Conservation (phyloP, 192 early-diverging fungal species). For the Backusella circina region DNA sequence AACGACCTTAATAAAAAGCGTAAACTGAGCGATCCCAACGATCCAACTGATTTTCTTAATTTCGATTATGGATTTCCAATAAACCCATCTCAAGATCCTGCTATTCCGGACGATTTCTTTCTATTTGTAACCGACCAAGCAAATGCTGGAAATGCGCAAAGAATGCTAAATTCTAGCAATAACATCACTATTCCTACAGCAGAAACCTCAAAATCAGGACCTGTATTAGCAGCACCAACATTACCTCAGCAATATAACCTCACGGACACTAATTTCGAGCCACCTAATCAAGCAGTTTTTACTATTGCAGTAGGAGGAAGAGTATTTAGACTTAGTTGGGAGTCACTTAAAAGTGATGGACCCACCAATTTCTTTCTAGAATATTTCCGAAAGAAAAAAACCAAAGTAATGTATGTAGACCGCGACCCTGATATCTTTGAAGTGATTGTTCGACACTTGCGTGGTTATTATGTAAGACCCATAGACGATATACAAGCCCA, state of each 20-base stretch:
- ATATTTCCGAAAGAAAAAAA: conserved; percentile 10
- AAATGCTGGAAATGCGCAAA: background rate
- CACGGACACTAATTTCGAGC: background rate
- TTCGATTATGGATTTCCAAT: conserved; percentile 8
- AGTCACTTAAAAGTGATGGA: conserved; percentile 36
- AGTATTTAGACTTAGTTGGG: conserved; percentile 31
- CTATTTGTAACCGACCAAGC: background rate
- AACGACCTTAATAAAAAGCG: background rate
- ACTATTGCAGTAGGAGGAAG: conserved; percentile 29
- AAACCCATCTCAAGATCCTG: background rate
- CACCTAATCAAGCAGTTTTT: conserved; percentile 21
- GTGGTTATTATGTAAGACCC: conserved; percentile 48
- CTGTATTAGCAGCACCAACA: background rate
- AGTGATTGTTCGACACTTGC: conserved; percentile 49
- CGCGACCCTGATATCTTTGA: conserved; percentile 49
- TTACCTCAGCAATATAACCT: background rate
- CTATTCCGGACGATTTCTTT: conserved; percentile 13
- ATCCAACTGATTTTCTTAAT: conserved; percentile 5
- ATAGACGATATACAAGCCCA: conserved; percentile 40
- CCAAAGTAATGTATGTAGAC: conserved; percentile 43
- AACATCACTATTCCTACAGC: background rate
- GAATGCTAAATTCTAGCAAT: background rate
- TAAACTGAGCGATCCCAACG: background rate
- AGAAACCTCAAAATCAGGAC: background rate
- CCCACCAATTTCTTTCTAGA: conserved; percentile 42